Conservation (phyloP, 2,329 filamentous ascomycete species). For the Phoma sp. region DNA sequence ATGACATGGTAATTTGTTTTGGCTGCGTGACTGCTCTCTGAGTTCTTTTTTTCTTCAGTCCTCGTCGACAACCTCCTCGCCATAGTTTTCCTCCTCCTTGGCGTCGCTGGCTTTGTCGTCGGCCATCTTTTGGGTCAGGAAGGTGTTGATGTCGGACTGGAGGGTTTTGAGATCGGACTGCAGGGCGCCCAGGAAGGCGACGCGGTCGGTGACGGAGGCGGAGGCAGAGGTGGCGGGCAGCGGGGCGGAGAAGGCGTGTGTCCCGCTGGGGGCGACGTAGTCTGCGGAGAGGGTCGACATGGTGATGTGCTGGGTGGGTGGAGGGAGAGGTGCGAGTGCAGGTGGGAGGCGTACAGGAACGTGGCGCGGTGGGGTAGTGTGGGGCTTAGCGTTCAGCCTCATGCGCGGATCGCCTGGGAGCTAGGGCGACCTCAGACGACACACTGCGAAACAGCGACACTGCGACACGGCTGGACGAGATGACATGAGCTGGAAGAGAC, state of each 20-base stretch:
- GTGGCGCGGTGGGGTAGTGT: conserved; percentile 3
- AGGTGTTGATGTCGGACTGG: conserved; percentile 72
- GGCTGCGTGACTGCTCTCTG: no score
- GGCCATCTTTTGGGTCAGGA: conserved; percentile 77
- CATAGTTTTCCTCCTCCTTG: conserved; percentile 75
- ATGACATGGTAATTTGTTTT: no score
- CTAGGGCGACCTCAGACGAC: conserved; percentile 8
- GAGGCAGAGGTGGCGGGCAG: conserved; percentile 24
- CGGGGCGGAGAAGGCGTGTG: conserved; percentile 28
- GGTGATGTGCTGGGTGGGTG: conserved; percentile 1
- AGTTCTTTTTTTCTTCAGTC: no score
- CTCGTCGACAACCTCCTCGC: conserved; percentile 77
- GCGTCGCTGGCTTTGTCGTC: conserved; percentile 64
- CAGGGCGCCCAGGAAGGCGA: conserved; percentile 65
- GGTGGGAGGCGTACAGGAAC: neutral
- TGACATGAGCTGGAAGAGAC: neutral
- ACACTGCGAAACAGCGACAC: neutral
- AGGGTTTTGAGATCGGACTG: conserved; percentile 62
- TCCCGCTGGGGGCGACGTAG: conserved; percentile 59
- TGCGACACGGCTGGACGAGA: neutral
- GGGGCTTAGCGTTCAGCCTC: conserved; percentile 14
- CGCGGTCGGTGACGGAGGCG: conserved; percentile 57
- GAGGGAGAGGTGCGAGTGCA: neutral
- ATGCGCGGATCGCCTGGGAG: conserved; percentile 8
- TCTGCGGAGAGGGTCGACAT: conserved; percentile 54